Evolutionary conservation across 805 yeast species (phyloP), one percentile per base, ranked within the genome.

Genomic region (Schizosaccharomyces octosporus): DNA sequence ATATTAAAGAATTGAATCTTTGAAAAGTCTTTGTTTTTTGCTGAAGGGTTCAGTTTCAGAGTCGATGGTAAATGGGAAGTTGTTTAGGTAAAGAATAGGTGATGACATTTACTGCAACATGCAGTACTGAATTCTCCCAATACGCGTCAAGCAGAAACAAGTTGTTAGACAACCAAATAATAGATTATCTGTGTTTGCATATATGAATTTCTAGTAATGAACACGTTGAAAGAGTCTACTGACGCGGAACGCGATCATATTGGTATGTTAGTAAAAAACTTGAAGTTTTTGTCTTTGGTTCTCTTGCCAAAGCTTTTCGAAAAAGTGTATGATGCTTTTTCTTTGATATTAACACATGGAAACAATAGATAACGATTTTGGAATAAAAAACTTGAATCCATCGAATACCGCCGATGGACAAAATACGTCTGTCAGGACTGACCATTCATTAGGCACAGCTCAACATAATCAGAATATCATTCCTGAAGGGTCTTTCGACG

Each of bases 161-260:
- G 51, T 19, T 24, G 21, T 24, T 17, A 45, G 27, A n/a, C 27
- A 45, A 19, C 13, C 27, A 45, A 24, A 6, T 45, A 45, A 17
- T 19, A 24, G 13, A 45, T n/a, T 45, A 9, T 19, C n/a, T 45
- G 7, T 24, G 21, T n/a, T 45, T 45, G 51, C 51, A 45, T 45
- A n/a, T 45, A 45, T 45, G 51, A 45, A 24, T 45, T 45, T 45
- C 27, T 45, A 45, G 27, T 24, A n/a, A 45, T 45, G 51, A 24
- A 45, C 27, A 24, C 27, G 27, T 19, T 45, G 51, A 45, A 45
- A 77, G 72, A 63, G 70, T 70, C 55, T 66, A 64, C 31, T 72
- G 64, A 36, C 74, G 63, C 17, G 69, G 69, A 57, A 70, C 75
- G 32, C 60, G 48, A 2, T 64, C 71, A 9, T 66, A 71, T 9